Evolutionary conservation across 306 rosid genomes (phyloP).

Genomic region (Rosa multiflora): DNA sequence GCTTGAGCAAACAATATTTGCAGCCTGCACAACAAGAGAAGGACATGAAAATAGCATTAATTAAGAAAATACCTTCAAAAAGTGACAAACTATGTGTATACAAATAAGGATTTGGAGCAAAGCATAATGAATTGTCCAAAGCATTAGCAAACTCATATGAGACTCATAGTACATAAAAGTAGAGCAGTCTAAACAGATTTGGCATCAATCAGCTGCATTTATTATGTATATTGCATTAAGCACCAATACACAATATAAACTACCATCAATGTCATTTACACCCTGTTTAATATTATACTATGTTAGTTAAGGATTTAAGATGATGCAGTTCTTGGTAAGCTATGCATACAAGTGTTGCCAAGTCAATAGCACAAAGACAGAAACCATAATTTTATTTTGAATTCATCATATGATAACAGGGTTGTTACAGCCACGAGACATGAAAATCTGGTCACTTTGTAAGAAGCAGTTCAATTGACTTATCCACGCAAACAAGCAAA

Average conservation of each 20-base stretch:
- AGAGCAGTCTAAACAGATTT: neutral
- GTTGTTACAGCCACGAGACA: neutral
- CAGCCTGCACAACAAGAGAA: conserved; percentile 41
- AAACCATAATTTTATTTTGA: neutral
- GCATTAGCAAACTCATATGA: neutral
- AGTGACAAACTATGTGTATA: no score
- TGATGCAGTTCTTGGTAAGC: neutral
- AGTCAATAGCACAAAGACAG: neutral
- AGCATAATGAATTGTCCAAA: neutral
- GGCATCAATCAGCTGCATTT: neutral
- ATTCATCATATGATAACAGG: neutral
- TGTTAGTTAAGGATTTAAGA: neutral
- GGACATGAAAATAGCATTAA: conserved; percentile 10
- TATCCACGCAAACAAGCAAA: neutral
- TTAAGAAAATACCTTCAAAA: neutral
- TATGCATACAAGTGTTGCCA: neutral
- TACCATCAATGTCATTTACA: neutral
- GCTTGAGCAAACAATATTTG: conserved; percentile 61
- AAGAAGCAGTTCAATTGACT: neutral
- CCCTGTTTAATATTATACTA: neutral
- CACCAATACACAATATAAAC: neutral
- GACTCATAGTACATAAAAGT: neutral
- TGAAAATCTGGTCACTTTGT: neutral
- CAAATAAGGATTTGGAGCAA: no score
- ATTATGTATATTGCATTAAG: neutral